These are phyloP conservation scores for Golubevia pallescens DNA, from an alignment of 1,284 basidiomycete genomes.

Conservation along the genomic window DNA sequence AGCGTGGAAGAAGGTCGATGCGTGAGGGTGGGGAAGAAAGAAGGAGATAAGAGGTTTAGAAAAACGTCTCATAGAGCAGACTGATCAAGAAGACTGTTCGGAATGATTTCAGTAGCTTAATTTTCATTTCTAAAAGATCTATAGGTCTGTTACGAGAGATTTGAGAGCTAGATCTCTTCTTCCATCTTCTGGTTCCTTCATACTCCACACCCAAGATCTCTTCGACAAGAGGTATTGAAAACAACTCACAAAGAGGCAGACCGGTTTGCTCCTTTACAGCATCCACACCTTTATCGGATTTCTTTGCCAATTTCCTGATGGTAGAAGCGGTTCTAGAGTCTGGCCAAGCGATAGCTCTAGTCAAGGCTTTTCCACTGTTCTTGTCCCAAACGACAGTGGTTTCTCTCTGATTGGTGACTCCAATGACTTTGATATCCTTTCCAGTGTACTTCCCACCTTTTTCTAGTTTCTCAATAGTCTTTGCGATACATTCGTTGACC, in stretches of 20 bases:
- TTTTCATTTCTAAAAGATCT: too few species aligned
- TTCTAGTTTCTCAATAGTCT: constrained; percentile 77
- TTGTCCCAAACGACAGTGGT: constrained; percentile 94
- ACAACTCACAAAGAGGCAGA: constrained; percentile 24
- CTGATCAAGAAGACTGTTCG: too few species aligned
- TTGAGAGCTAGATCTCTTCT: constrained; percentile 31
- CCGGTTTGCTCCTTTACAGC: constrained; percentile 66
- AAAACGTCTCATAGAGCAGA: constrained; percentile 6
- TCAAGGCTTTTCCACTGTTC: constrained; percentile 83
- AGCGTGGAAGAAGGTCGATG: background rate
- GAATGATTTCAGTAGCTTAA: too few species aligned
- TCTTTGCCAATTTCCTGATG: constrained; percentile 78
- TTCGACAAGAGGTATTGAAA: background rate
- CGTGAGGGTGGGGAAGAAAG: constrained; percentile 86
- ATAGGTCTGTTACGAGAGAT: too few species aligned
- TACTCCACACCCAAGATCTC: too few species aligned
- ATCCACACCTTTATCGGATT: constrained; percentile 79
- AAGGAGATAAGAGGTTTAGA: background rate
- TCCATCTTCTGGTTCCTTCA: too few species aligned
- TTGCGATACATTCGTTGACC: constrained; percentile 79
- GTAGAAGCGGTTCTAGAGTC: constrained; percentile 86
- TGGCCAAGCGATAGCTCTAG: constrained; percentile 90
- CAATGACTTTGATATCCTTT: constrained; percentile 87
- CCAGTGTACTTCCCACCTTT: constrained; percentile 74
- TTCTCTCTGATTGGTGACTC: constrained; percentile 97